Evolutionary conservation across 129 eudicot genomes (phyloP).

Genomic region (Escallonia rubra): DNA sequence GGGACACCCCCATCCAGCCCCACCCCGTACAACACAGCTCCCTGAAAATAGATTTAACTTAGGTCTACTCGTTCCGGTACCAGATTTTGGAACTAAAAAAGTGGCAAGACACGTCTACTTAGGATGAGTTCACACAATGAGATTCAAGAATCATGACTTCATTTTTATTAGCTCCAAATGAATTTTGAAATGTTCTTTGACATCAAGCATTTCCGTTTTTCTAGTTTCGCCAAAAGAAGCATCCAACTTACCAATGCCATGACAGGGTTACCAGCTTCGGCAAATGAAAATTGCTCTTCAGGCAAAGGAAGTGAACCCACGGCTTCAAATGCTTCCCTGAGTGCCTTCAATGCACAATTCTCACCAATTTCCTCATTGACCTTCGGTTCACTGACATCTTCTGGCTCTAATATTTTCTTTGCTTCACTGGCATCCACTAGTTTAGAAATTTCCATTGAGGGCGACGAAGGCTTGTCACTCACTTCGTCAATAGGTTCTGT

Average conservation of each 20-base stretch:
- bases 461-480: constrained; percentile 29
- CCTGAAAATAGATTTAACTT: too few relatives aligned
- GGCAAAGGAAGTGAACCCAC: constrained; percentile 59
- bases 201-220: too few relatives aligned
- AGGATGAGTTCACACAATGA: too few relatives aligned
- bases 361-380: constrained; percentile 33
- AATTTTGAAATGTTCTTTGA: too few relatives aligned
- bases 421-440: constrained; percentile 25
- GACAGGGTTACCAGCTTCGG: constrained; percentile 95
- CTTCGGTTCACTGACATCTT: constrained; percentile 25
- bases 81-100: too few relatives aligned
- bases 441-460: constrained; percentile 47
- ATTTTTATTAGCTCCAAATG: too few relatives aligned
- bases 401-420: constrained; percentile 9
- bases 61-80: too few relatives aligned
- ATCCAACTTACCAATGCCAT: constrained; percentile 78
- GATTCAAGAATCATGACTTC: too few relatives aligned
- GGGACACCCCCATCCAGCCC: too few relatives aligned
- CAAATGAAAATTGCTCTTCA: constrained; percentile 55
- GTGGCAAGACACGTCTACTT: too few relatives aligned
- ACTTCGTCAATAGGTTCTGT: constrained; percentile 22
- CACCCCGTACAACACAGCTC: too few relatives aligned
- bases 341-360: constrained; percentile 66
- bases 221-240: neutral
- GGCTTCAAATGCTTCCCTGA: constrained; percentile 88